A percentile compares a stretch with the other conserved stretches of the same genome.
Evolutionary conservation across 768 basidiomycete genomes (phyloP).

Genomic region (Erythrobasidium yunnanense): DNA sequence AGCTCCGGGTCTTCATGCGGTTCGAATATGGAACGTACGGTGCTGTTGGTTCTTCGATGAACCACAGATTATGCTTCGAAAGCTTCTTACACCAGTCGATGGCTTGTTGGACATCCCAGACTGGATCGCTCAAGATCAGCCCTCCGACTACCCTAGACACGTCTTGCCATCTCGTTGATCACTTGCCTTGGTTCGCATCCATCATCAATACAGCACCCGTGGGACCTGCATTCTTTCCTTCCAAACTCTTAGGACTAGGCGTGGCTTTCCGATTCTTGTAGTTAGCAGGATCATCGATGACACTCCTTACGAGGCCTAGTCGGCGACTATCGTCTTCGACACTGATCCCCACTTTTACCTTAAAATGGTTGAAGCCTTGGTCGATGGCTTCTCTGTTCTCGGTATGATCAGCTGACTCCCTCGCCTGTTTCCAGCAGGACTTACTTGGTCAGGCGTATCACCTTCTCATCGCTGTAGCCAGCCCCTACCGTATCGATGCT

Average conservation of each 20-base stretch:
- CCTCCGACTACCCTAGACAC: background rate
- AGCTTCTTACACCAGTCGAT: slow-evolving; percentile 79
- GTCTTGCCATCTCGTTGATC: background rate
- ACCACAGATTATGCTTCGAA: slow-evolving; percentile 78
- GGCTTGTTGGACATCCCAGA: slow-evolving; percentile 87
- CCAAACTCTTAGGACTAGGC: slow-evolving; percentile 53
- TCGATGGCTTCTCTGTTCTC: slow-evolving; percentile 56
- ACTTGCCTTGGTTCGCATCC: slow-evolving; percentile 68
- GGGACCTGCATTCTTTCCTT: slow-evolving; percentile 85
- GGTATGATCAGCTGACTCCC: too few relatives aligned
- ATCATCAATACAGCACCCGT: slow-evolving; percentile 93
- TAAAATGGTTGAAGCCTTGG: slow-evolving; percentile 94
- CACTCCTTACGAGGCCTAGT: slow-evolving; percentile 76
- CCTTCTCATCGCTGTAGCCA: slow-evolving; percentile 86
- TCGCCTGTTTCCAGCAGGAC: too few relatives aligned
- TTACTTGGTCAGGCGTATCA: slow-evolving; percentile 59
- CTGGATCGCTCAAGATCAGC: slow-evolving; percentile 38
- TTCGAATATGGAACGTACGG: slow-evolving; percentile 43
- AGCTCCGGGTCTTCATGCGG: background rate
- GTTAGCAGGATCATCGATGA: slow-evolving; percentile 84
- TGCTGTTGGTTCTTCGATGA: slow-evolving; percentile 87
- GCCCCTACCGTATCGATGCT: slow-evolving; percentile 40
- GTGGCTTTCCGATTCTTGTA: slow-evolving; percentile 52
- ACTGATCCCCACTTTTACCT: slow-evolving; percentile 79
- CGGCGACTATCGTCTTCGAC: slow-evolving; percentile 71